Conservation (phyloP, 2,329 filamentous ascomycete genomes). For the Fusarium verrucosum region DNA sequence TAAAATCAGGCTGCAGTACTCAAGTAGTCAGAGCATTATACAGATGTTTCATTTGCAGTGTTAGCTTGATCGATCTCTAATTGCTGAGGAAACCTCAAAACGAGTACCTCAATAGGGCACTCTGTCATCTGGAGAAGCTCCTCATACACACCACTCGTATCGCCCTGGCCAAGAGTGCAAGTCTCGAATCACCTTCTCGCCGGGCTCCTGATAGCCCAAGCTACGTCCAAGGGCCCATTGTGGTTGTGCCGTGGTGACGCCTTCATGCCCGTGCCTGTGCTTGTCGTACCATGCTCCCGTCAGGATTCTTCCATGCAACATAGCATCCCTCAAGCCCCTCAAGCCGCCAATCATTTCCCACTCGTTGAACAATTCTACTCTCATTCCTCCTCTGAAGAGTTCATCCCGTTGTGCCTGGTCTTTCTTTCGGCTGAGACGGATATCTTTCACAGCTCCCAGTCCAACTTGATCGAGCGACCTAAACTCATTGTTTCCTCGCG, state of each 20-base stretch:
- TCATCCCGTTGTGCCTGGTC: too few relatives aligned
- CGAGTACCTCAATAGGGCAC: too few relatives aligned
- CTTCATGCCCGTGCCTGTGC: neutral
- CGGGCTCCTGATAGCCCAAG: neutral
- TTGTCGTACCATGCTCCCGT: accelerated
- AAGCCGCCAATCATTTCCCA: neutral
- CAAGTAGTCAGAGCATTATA: too few relatives aligned
- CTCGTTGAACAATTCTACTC: accelerated
- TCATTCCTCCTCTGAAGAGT: neutral
- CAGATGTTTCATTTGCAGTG: too few relatives aligned
- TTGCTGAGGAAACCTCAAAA: too few relatives aligned
- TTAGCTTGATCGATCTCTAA: too few relatives aligned
- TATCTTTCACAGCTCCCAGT: neutral
- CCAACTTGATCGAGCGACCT: neutral
- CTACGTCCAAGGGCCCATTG: neutral
- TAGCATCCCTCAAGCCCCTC: neutral
- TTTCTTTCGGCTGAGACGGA: accelerated
- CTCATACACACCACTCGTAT: too few relatives aligned
- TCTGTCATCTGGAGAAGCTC: too few relatives aligned
- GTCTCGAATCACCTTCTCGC: neutral
- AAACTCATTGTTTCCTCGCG: neutral
- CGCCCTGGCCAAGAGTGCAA: neutral
- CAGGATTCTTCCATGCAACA: neutral
- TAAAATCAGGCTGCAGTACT: too few relatives aligned
- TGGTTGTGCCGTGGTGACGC: neutral